A percentile compares a stretch with the other conserved stretches of the same genome.
phyloP scores from a whole-genome alignment of 2,329 filamentous ascomycete genomes.

The Mycogone perniciosa region DNA sequence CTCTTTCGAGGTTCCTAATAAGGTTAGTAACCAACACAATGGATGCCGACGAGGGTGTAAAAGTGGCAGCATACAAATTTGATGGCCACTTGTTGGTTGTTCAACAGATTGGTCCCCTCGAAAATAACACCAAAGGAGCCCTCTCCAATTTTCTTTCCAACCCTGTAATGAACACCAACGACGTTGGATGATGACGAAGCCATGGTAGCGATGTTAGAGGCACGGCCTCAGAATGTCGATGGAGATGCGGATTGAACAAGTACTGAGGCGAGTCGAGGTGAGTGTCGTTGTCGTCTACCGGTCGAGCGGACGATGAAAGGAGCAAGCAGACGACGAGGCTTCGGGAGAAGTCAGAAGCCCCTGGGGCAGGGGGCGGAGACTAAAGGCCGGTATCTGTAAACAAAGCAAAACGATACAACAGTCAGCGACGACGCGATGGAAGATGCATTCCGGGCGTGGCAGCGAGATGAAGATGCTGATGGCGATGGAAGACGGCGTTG shows the following conservation, averaged over 20 bases:
- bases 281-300: background rate
- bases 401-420: constrained; percentile 12
- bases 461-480: constrained; percentile 2
- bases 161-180: constrained; percentile 95
- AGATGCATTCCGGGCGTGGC: constrained; percentile 18
- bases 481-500: background rate
- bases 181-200: constrained; percentile 91
- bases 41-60: background rate
- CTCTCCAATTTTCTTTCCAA: constrained; percentile 99
- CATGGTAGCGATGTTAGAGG: constrained; percentile 46
- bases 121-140: constrained; percentile 98
- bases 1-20: constrained; percentile 91
- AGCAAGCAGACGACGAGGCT: constrained; percentile 13
- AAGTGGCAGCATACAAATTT: constrained; percentile 74
- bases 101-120: constrained; percentile 95
- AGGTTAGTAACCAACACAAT: constrained; percentile 8
- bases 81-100: constrained; percentile 98
- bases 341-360: constrained; percentile 16
- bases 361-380: constrained; percentile 11
- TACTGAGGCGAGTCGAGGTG: constrained; percentile 5
- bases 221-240: constrained; percentile 4
- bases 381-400: constrained; percentile 13
- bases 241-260: constrained; percentile 8
- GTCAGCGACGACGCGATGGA: constrained; percentile 18
- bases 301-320: constrained; percentile 9